Evolutionary conservation across 2,329 filamentous ascomycete species (phyloP).

Genomic region (Calycina herbarum): DNA sequence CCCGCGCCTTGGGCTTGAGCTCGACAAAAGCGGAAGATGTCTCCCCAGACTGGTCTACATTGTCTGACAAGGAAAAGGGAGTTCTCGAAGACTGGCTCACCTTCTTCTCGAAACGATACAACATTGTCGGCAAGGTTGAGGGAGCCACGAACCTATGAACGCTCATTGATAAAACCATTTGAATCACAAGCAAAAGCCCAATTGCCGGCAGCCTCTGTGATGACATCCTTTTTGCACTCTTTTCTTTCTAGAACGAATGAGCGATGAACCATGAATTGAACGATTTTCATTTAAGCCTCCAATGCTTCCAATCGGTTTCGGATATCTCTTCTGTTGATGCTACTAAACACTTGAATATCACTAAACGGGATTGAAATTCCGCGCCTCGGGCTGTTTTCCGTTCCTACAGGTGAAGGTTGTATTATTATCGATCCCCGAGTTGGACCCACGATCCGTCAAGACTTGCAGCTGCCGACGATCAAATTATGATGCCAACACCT

Average conservation of each 20-base stretch:
- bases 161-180: background rate
- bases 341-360: background rate
- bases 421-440: background rate
- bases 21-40: conserved; percentile 87
- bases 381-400: background rate
- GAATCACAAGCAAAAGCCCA: background rate
- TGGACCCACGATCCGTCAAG: background rate
- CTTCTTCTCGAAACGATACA: conserved; percentile 97
- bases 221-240: background rate
- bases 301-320: background rate
- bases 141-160: conserved; percentile 55
- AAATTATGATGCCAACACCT: background rate
- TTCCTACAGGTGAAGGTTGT: background rate
- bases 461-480: background rate
- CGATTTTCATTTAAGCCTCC: background rate
- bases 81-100: conserved; percentile 90
- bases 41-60: conserved; percentile 75
- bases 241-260: background rate
- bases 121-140: conserved; percentile 71
- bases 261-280: background rate
- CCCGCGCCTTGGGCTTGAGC: conserved; percentile 83
- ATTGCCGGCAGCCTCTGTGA: background rate
- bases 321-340: background rate
- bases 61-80: conserved; percentile 81
- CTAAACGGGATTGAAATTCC: background rate